phyloP scores from a whole-genome alignment of 1,284 basidiomycete genomes.

The Malassezia obtusa region DNA sequence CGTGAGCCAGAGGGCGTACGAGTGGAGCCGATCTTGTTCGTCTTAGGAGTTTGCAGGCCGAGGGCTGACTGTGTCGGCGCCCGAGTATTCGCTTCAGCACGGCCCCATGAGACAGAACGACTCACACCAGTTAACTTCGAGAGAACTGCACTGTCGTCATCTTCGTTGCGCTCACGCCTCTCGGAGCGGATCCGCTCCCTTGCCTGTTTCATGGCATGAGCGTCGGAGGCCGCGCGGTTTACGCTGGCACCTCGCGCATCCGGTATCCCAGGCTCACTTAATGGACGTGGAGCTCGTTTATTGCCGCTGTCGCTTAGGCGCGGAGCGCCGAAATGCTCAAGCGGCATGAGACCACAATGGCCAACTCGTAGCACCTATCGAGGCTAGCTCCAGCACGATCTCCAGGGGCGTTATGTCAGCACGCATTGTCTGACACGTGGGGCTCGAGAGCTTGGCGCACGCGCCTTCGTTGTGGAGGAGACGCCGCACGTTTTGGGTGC shows the following conservation, averaged over 20 bases:
- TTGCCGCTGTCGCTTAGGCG: not conserved
- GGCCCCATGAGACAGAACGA: slow-evolving; percentile 17
- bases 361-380: not conserved
- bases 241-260: not conserved
- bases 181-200: not conserved
- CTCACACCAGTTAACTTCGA: slow-evolving; percentile 16
- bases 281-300: not conserved
- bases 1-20: not conserved
- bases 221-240: slow-evolving; percentile 3
- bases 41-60: not conserved
- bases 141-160: slow-evolving; percentile 4
- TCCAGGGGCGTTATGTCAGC: too few species aligned
- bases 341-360: not conserved
- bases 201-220: not conserved
- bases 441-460: too few species aligned
- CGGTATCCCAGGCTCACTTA: not conserved
- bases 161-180: not conserved
- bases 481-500: too few species aligned
- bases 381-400: too few species aligned
- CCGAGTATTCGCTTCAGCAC: not conserved
- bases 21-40: not conserved
- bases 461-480: too few species aligned
- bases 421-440: too few species aligned
- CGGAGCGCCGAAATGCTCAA: slow-evolving; percentile 1
- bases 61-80: not conserved